Conservation (phyloP, 2,329 filamentous ascomycete species). For the Microsporum audouinii region DNA sequence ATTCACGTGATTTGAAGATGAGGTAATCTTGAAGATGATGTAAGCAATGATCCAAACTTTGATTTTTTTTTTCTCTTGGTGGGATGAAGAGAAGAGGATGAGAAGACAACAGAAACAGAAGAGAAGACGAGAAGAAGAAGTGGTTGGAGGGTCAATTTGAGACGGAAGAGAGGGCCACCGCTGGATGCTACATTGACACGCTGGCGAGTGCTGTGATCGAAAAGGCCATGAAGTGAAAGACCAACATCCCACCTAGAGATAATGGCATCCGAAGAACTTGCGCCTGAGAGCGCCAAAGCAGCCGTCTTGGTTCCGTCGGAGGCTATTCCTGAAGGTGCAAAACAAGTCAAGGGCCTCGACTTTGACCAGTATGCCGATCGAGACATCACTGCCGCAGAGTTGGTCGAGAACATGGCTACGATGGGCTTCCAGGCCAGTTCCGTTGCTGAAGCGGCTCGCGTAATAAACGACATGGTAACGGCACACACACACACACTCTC, state of each 20-base stretch:
- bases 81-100: not conserved
- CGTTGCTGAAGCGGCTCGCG: constrained; percentile 74
- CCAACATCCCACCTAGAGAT: not conserved
- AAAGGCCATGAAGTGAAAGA: not conserved
- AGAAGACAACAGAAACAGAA: not conserved
- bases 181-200: not conserved
- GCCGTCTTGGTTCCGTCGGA: constrained; percentile 79
- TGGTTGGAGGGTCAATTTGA: no score
- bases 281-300: constrained; percentile 53
- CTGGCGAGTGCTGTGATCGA: not conserved
- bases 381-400: constrained; percentile 72
- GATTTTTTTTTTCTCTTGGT: not conserved
- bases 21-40: not conserved
- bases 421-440: constrained; percentile 80
- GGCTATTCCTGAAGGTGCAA: constrained; percentile 65
- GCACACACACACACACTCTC: constrained; percentile 6
- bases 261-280: constrained; percentile 19
- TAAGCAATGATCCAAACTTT: not conserved
- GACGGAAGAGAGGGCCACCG: no score
- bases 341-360: constrained; percentile 78
- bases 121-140: no score
- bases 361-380: constrained; percentile 65
- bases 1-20: not conserved
- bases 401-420: constrained; percentile 66
- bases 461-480: constrained; percentile 88